Conservation (phyloP, 306 rosid species). For the Abrus precatorius region DNA sequence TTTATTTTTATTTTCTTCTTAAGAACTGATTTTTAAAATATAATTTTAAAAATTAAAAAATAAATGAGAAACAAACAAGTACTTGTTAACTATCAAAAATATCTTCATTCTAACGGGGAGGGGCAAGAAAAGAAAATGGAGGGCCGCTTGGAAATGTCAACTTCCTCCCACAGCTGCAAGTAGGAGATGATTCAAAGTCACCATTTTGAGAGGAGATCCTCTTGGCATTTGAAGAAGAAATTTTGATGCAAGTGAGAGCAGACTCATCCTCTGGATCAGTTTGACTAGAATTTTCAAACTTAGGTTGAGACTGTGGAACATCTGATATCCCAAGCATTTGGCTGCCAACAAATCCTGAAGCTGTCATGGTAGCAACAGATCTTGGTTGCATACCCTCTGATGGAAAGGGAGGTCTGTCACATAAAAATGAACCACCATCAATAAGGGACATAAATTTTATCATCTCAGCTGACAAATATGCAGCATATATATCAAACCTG, state of each 20-base stretch:
- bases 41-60: too few relatives aligned
- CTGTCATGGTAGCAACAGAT: conserved; percentile 64
- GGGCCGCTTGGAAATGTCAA: conserved; percentile 84
- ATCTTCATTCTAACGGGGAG: conserved; percentile 59
- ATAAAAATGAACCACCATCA: conserved; percentile 21
- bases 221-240: conserved; percentile 86
- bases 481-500: conserved; percentile 60
- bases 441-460: conserved; percentile 37
- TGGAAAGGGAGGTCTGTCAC: conserved; percentile 70
- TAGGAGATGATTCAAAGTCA: conserved; percentile 65
- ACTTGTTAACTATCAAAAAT: background rate
- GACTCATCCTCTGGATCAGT: conserved; percentile 63
- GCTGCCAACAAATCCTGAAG: conserved; percentile 62
- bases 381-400: conserved; percentile 74
- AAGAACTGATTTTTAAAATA: too few relatives aligned
- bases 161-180: conserved; percentile 81
- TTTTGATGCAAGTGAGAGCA: conserved; percentile 67
- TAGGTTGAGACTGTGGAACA: conserved; percentile 57
- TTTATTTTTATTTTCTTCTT: too few relatives aligned
- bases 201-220: conserved; percentile 82
- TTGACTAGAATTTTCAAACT: conserved; percentile 57
- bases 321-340: conserved; percentile 68
- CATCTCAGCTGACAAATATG: conserved; percentile 33
- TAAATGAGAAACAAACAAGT: too few relatives aligned
- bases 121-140: conserved; percentile 88